A percentile compares a stretch with the other conserved stretches of the same genome.
Conservation (phyloP, 805 yeast genomes). For the Kluyveromyces wickerhamii region DNA sequence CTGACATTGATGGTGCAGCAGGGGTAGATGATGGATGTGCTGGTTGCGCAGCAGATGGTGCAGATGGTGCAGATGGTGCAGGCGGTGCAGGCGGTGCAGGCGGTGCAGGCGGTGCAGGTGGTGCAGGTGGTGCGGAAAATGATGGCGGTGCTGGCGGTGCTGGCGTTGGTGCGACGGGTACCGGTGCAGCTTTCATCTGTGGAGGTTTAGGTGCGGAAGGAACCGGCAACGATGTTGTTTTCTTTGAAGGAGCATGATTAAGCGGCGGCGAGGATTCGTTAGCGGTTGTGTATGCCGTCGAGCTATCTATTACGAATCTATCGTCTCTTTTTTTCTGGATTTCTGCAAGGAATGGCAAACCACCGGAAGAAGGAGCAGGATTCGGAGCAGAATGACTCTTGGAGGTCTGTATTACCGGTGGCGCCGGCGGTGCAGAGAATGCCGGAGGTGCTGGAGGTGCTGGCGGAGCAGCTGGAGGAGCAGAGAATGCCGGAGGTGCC, state of each 20-base stretch:
- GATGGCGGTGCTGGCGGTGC: slow-evolving; percentile 24
- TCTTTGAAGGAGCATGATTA: slow-evolving; percentile 13
- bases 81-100: slow-evolving; percentile 27
- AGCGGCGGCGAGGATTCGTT: slow-evolving; percentile 12
- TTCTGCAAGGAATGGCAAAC: slow-evolving; percentile 42
- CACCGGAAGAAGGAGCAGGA: slow-evolving; percentile 13
- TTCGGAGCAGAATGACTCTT: slow-evolving; percentile 12
- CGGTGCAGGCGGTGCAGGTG: slow-evolving; percentile 22
- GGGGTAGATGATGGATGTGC: slow-evolving; percentile 22
- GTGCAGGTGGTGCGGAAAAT: slow-evolving; percentile 20
- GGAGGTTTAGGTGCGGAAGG: slow-evolving; percentile 17
- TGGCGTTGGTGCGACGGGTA: slow-evolving; percentile 17
- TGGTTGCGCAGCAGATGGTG: slow-evolving; percentile 26
- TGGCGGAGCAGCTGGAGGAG: slow-evolving; percentile 17
- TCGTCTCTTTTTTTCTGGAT: slow-evolving; percentile 44
- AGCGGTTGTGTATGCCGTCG: slow-evolving; percentile 17
- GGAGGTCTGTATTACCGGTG: slow-evolving; percentile 14
- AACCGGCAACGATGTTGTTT: slow-evolving; percentile 9
- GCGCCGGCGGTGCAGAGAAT: slow-evolving; percentile 14
- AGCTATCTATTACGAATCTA: slow-evolving; percentile 34
- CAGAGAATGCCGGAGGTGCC: slow-evolving; percentile 19
- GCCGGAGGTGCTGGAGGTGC: slow-evolving; percentile 18
- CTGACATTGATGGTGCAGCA: slow-evolving; percentile 18
- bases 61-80: slow-evolving; percentile 27
- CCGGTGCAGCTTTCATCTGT: slow-evolving; percentile 16